Conservation (phyloP, 2,329 filamentous ascomycete species). For the Beauveria varroae region DNA sequence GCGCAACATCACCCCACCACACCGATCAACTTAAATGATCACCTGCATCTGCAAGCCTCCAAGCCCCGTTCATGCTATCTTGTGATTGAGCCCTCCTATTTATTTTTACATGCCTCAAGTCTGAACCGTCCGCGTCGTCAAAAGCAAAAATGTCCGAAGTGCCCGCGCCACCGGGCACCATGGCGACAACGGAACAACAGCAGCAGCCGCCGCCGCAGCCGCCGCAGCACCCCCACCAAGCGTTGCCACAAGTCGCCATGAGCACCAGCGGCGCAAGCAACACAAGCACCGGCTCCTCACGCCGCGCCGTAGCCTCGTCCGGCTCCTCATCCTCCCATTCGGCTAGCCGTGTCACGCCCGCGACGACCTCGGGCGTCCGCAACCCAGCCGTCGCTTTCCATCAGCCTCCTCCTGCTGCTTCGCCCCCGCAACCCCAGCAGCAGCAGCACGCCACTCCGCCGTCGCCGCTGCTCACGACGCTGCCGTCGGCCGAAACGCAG, state of each 20-base stretch:
- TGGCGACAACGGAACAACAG: neutral
- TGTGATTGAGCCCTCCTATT: neutral
- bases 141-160: slow-evolving; percentile 4
- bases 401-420: neutral
- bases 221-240: neutral
- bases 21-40: slow-evolving; percentile 2
- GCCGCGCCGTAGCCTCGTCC: neutral
- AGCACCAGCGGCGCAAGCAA: slow-evolving; percentile 8
- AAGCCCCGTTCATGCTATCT: neutral
- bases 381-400: neutral
- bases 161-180: neutral
- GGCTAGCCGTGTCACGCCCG: neutral
- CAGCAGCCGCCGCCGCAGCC: neutral
- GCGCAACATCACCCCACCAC: slow-evolving; percentile 4
- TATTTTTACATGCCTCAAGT: neutral
- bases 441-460: slow-evolving; percentile 5
- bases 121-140: neutral
- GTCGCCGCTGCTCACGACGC: slow-evolving; percentile 25
- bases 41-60: slow-evolving; percentile 2
- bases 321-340: neutral
- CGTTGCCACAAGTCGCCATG: neutral
- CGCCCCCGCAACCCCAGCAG: neutral
- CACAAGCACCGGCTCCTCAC: slow-evolving; percentile 3
- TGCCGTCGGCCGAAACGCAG: slow-evolving; percentile 35
- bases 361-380: neutral